Conservation (phyloP, 202 grass and related monocot species). For the Sporobolus alterniflorus region DNA sequence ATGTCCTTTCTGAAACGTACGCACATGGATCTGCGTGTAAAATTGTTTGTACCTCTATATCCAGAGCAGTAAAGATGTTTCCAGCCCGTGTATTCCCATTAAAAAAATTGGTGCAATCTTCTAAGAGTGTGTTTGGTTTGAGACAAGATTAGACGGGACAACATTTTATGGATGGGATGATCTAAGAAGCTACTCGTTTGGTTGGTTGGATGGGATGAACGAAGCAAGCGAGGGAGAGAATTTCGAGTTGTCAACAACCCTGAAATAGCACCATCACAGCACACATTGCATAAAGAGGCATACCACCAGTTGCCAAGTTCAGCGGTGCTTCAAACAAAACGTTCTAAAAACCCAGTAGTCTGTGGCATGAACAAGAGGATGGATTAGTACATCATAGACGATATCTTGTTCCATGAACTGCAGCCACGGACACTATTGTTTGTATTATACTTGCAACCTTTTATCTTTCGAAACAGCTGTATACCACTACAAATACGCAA, state of each 20-base stretch:
- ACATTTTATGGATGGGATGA: no score
- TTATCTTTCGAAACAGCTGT: background rate
- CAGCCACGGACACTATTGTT: background rate
- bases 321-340: background rate
- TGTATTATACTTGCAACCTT: conserved; percentile 5
- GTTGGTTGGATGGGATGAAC: no score
- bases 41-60: no score
- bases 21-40: no score
- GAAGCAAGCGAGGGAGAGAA: background rate
- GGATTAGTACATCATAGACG: background rate
- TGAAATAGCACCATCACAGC: background rate
- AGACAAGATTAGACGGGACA: no score
- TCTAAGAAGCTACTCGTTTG: no score
- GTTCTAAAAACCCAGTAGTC: background rate
- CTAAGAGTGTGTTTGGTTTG: no score
- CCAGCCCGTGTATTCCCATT: no score
- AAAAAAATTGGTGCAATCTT: no score
- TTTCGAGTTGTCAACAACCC: background rate
- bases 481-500: background rate
- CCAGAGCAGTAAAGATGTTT: no score
- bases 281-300: background rate
- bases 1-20: no score
- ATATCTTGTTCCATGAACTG: background rate
- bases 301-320: background rate
- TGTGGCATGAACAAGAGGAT: background rate